Conservation (phyloP, 306 rosid genomes). For the Biancaea sappan region DNA sequence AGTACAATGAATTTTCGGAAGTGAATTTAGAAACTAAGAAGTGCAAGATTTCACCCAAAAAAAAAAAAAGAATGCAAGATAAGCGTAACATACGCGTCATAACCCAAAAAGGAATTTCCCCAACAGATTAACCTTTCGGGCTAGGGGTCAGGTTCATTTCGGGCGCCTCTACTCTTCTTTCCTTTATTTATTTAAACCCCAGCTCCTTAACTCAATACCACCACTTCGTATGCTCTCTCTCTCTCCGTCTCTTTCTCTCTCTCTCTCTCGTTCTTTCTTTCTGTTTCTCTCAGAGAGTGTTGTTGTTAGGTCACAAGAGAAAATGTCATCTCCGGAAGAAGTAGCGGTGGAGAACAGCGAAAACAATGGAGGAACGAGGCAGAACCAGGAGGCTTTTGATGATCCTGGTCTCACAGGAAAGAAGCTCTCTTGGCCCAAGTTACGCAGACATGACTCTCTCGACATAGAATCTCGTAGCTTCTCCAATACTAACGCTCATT, state of each 20-base stretch:
- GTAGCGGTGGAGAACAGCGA: not conserved
- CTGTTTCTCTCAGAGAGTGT: not conserved
- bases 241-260: not conserved
- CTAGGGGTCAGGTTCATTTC: no score
- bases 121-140: no score
- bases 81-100: not conserved
- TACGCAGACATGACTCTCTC: conserved; percentile 25
- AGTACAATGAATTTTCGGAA: no score
- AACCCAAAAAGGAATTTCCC: no score
- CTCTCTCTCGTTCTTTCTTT: not conserved
- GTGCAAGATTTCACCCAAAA: no score
- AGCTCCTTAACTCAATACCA: not conserved
- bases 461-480: conserved; percentile 32
- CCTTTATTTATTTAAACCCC: not conserved
- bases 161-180: not conserved
- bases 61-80: no score
- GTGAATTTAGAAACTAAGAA: no score
- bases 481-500: not conserved
- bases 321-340: not conserved
- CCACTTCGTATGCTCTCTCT: not conserved
- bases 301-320: no score
- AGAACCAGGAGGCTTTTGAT: not conserved
- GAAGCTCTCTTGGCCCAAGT: conserved; percentile 24
- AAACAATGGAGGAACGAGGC: not conserved
- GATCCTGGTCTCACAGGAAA: not conserved